Base-by-base conservation (phyloP, 148 eudicot genomes). In the Chenopodium quinoa region DNA sequence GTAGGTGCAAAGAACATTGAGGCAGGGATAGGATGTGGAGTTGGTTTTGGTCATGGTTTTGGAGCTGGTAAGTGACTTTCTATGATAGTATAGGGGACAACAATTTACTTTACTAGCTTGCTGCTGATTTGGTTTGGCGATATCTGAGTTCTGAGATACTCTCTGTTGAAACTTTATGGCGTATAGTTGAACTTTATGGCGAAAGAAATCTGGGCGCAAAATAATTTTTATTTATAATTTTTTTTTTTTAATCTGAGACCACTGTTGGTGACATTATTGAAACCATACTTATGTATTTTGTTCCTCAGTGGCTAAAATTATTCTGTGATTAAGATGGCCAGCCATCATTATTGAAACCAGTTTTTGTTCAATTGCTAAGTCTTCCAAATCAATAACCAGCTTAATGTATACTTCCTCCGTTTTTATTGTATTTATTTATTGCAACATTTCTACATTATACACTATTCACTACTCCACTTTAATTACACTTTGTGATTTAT, bases 31-130 rank as follows among this genome's bases (percentile, higher is more conserved):
- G 99, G 99, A 50, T 96, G 99, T 80, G 99, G 99, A 86, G 91
- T 96, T 85, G 99, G 99, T 86, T 88, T 93, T 83, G 98, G 99
- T 50, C 98, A 96, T 87, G 99, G 99, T 82, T 91, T 92, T 84
- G 99, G 99, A 85, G 87, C 91, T 81, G 98, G 99, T 96, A 89
- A 73, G 95, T 89, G 16, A 40, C 60, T 82, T 63, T 4, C 60
- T 68, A 14, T 74, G 4, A 60, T 22, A 66, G n/a, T 62, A 67
- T 27, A 46, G 47, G 17, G 66, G 46, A 31, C 75, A 66, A 34
- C 29, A 27, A 27, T 27, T 27, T 27, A 27, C 67, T 64, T 72
- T 7, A 9, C 13, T 73, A 77, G 47, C 48, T 56, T 79, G n/a
- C 75, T 83, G 75, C 23, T 50, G 34, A 27, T 72, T 75, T 73